Evolutionary conservation across 169 alveolate species (phyloP).

Genomic region (Cryptosporidium viatorum): DNA sequence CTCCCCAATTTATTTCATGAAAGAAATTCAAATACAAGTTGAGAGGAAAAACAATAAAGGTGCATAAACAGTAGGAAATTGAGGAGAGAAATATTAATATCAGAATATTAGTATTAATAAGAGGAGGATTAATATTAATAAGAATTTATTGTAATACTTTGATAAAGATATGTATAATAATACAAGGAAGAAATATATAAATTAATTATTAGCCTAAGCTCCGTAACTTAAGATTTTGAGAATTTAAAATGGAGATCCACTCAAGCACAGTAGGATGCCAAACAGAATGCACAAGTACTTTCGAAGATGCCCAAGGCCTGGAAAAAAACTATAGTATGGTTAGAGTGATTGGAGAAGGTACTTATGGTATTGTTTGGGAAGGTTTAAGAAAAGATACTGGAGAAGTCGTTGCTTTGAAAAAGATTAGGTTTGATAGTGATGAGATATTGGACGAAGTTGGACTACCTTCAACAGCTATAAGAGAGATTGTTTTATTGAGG

Average conservation of each 20-base stretch:
- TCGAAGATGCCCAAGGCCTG: constrained; percentile 43
- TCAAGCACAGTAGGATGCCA: constrained; percentile 68
- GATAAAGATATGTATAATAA: not conserved
- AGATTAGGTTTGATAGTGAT: constrained; percentile 81
- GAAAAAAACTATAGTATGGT: constrained; percentile 69
- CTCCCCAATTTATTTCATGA: constrained; percentile 10
- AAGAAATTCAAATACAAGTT: not conserved
- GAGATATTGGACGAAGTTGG: constrained; percentile 89
- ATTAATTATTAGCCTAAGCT: not conserved
- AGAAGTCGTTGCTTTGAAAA: constrained; percentile 82
- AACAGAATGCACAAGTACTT: constrained; percentile 65
- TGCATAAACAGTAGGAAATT: not conserved
- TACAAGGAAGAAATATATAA: not conserved
- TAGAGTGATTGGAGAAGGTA: constrained; percentile 85
- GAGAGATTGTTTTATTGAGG: constrained; percentile 89
- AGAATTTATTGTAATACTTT: not conserved
- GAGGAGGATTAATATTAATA: not conserved
- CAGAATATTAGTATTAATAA: not conserved
- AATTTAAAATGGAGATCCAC: constrained; percentile 51
- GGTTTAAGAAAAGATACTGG: constrained; percentile 84
- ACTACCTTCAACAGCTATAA: constrained; percentile 88
- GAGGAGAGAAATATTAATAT: not conserved
- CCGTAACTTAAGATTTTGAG: not conserved
- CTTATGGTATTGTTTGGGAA: constrained; percentile 87
- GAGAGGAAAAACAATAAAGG: not conserved